Evolutionary conservation across 106 monocot genomes (phyloP), one percentile per base, ranked within the genome.

Genomic region (Dendrobium huoshanense): DNA sequence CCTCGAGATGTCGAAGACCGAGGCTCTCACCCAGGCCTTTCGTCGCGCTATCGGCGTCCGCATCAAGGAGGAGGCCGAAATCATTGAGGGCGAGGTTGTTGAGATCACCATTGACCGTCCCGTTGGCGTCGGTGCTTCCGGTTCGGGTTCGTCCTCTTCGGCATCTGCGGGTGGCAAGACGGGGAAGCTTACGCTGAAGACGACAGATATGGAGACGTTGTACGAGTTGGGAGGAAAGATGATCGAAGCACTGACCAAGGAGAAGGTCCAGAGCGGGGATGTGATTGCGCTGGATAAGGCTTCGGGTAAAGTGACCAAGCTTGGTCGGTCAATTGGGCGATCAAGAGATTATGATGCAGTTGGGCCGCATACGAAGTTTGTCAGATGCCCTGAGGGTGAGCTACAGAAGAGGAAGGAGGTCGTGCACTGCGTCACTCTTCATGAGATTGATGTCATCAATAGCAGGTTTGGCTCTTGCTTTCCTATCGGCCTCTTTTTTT

Each of bases 11-110:
- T 79, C 79, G 7, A 79, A 79, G 37, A 79, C 79, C 40, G 79
- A 79, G 61, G 79, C 79, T 43, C 65, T 79, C 22, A 79, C 65
- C 18, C 79, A 79, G 58, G 79, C 79, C 40, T 79, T 79, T 41
- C 33, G 79, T 7, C 81, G 80, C 44, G 87, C 98, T 33, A 95
- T 95, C 80, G 98, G 98, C 41, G 95, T 99, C 41, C 85, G 92
- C 58, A 99, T 99, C 82, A 95, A 99, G 88, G 98, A 95, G 89
- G 98, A 99, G 85, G 91, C 92, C 19, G 98, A 99, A 88, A 87
- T 95, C 65, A 99, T 99, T 75, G 98, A 99, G 85, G 98, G 97
- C 55, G 98, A 99, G 87, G 98, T 99, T 29, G 95, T 99, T 1
- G 95, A 95, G 85, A 85, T 99, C 48, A 44, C 85, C 55, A 91